Evolutionary conservation across 2,329 filamentous ascomycete species (phyloP).

Genomic region (Calcarisporium arbuscula): DNA sequence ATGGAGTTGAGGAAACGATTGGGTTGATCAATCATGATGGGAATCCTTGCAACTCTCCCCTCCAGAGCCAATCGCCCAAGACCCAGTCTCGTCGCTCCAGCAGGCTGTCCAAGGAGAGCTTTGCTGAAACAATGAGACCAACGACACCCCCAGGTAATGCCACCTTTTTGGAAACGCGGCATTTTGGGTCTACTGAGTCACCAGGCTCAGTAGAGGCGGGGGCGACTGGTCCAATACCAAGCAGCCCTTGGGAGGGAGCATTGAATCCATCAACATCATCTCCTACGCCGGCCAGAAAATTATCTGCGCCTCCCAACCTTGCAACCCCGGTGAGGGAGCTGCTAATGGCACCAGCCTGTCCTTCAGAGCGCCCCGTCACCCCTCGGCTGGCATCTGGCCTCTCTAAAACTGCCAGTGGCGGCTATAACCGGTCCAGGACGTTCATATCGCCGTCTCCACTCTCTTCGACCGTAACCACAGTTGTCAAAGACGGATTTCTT

Average conservation of each 20-base stretch:
- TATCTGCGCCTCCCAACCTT: slow-evolving; percentile 29
- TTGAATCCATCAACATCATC: slow-evolving; percentile 22
- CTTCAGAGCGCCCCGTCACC: slow-evolving; percentile 20
- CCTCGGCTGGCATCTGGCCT: slow-evolving; percentile 20
- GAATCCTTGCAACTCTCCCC: slow-evolving; percentile 12
- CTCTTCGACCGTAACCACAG: slow-evolving; percentile 52
- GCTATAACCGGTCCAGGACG: slow-evolving; percentile 32
- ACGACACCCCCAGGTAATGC: slow-evolving; percentile 28
- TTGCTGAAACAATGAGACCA: slow-evolving; percentile 32
- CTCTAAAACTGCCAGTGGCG: slow-evolving; percentile 22
- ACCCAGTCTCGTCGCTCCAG: slow-evolving; percentile 42
- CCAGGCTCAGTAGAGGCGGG: slow-evolving; percentile 28
- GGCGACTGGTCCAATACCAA: slow-evolving; percentile 31
- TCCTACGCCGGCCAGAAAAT: slow-evolving; percentile 28
- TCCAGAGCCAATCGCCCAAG: slow-evolving; percentile 16
- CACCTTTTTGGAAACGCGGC: slow-evolving; percentile 29
- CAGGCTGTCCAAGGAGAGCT: slow-evolving; percentile 38
- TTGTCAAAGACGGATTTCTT: slow-evolving; percentile 50
- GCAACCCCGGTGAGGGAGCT: slow-evolving; percentile 26
- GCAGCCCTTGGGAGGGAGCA: slow-evolving; percentile 37
- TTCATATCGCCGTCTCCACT: slow-evolving; percentile 55
- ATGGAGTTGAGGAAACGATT: slow-evolving; percentile 59
- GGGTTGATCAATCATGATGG: slow-evolving; percentile 47
- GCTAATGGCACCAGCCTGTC: slow-evolving; percentile 13
- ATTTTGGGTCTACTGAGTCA: slow-evolving; percentile 21